Evolutionary conservation across 129 eudicot genomes (phyloP).

Genomic region (Logfia minima): DNA sequence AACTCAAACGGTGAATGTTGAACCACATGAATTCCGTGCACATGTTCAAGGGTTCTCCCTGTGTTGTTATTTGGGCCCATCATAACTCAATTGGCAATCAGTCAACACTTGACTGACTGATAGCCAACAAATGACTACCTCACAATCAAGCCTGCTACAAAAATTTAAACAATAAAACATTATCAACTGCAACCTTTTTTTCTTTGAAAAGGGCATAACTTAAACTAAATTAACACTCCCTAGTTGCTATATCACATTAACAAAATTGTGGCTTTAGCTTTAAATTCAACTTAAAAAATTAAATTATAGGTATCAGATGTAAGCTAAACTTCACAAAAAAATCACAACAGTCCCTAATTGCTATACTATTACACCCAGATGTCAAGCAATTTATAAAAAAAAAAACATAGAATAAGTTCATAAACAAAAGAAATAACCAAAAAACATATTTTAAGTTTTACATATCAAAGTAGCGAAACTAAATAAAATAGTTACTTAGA

Average conservation of each 20-base stretch:
- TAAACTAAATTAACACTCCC: neutral
- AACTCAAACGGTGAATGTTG: constrained; percentile 77
- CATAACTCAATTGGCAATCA: constrained; percentile 74
- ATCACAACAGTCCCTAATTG: no score
- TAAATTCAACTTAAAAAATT: neutral
- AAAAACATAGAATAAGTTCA: no score
- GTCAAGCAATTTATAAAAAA: no score
- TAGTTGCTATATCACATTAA: neutral
- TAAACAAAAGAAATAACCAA: no score
- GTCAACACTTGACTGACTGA: constrained; percentile 48
- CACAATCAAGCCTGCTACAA: constrained; percentile 8
- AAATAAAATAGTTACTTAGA: no score
- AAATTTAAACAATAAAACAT: neutral
- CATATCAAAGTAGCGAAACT: no score
- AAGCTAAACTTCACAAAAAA: neutral
- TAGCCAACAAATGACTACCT: constrained; percentile 49
- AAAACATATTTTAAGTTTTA: no score
- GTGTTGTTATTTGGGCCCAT: constrained; percentile 56
- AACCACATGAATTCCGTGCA: constrained; percentile 76
- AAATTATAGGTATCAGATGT: neutral
- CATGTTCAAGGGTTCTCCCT: constrained; percentile 55
- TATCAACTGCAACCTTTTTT: neutral
- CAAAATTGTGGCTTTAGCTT: neutral
- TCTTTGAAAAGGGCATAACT: neutral
- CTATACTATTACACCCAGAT: no score